Conservation (phyloP, 1,139 yeast genomes). For the Scheffersomyces segobiensis region DNA sequence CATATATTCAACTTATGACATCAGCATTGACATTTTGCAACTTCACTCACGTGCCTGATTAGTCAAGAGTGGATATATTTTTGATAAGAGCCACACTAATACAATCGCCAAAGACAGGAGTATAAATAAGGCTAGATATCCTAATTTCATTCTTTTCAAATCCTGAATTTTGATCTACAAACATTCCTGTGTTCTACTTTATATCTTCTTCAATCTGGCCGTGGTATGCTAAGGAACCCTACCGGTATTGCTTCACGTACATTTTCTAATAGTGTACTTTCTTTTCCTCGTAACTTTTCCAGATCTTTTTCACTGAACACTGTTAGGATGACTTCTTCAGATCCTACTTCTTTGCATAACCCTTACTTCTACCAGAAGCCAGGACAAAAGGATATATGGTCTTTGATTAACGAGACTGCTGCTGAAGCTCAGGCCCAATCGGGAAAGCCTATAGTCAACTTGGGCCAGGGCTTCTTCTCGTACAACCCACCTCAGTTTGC, state of each 20-base stretch:
- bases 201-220: neutral
- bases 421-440: conserved; percentile 68
- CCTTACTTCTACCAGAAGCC: conserved; percentile 59
- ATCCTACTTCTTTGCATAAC: conserved; percentile 40
- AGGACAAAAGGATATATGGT: conserved; percentile 87
- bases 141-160: neutral
- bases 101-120: neutral
- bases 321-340: neutral
- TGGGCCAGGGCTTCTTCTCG: conserved; percentile 97
- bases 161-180: neutral
- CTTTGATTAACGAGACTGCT: conserved; percentile 91
- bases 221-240: neutral
- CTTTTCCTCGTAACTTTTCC: neutral
- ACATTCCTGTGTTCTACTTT: neutral
- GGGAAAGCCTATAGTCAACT: conserved; percentile 75
- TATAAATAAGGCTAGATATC: neutral
- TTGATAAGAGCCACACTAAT: neutral
- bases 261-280: neutral
- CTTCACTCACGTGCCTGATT: neutral
- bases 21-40: neutral
- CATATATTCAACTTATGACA: too few relatives aligned
- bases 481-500: conserved; percentile 94
- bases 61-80: neutral
- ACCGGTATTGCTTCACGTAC: neutral
- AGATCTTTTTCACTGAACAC: neutral